Evolutionary conservation across 768 basidiomycete genomes (phyloP), one percentile per base, ranked within the genome.

Genomic region (Pleurotus giganteus): DNA sequence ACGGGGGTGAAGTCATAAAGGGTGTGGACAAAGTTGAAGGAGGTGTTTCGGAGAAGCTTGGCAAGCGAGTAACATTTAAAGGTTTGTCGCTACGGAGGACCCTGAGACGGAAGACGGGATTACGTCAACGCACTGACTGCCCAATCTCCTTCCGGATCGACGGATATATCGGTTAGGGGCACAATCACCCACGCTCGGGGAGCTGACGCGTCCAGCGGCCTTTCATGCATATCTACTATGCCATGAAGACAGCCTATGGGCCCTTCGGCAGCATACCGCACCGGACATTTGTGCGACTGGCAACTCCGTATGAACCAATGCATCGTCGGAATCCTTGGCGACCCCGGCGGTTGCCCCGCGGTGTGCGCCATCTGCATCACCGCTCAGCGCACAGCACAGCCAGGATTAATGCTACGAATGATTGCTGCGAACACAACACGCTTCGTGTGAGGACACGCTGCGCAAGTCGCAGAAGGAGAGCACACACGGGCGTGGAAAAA

Each of bases 221-320:
- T n/a, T n/a, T n/a, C n/a, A n/a, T n/a, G n/a, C n/a, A n/a, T n/a
- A n/a, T n/a, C n/a, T n/a, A n/a, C n/a, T n/a, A n/a, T n/a, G n/a
- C n/a, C n/a, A n/a, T n/a, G 19, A 7, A 42, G 11, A 42, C 41
- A 6, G 27, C 57, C 45, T 45, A 3, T 36, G 31, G 26, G 47
- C 53, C 27, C 43, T 54, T 28, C 8, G 49, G 17, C 9, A 69
- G 28, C 68, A 78, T 57, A 17, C 63, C 52, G 52, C 21, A 80
- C 76, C 1, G 73, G 72, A 32, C 79, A 83, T 82, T 72, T 63
- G 69, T 84, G n/a, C 75, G 77, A 12, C 75, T 84, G 15, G 70
- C 78, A 0, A 47, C 65, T 24, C 80, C 78, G 1, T 69, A 75
- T 57, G 59, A 71, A 3, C 53, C 63, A 57, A 79, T 83, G 9